phyloP scores from a whole-genome alignment of 1,284 basidiomycete species.

The Phylloboletellus chloephorus region DNA sequence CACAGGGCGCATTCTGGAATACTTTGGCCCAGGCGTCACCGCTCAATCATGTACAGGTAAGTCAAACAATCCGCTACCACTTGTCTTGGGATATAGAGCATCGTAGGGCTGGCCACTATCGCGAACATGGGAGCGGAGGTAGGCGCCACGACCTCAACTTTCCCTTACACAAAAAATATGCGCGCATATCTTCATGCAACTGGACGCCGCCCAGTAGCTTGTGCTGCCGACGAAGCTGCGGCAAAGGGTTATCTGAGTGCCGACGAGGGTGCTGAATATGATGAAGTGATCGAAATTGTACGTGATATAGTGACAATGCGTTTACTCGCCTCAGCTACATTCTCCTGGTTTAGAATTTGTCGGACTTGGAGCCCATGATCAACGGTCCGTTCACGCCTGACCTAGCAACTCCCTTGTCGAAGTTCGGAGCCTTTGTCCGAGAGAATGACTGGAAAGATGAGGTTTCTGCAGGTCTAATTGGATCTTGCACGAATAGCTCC shows the following conservation, averaged over 20 bases:
- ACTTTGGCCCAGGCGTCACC: constrained; percentile 92
- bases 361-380: constrained; percentile 88
- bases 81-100: background rate
- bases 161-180: constrained; percentile 94
- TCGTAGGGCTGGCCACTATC: constrained; percentile 80
- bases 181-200: constrained; percentile 87
- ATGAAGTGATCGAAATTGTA: constrained; percentile 92
- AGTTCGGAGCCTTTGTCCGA: constrained; percentile 78
- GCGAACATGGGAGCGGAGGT: constrained; percentile 99
- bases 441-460: constrained; percentile 90
- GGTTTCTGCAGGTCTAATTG: constrained; percentile 88
- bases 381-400: constrained; percentile 99
- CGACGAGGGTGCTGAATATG: constrained; percentile 92
- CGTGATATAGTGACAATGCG: constrained; percentile 27
- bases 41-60: constrained; percentile 89
- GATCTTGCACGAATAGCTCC: constrained; percentile 96
- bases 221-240: constrained; percentile 84
- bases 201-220: constrained; percentile 82
- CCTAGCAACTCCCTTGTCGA: constrained; percentile 90
- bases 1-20: constrained; percentile 94
- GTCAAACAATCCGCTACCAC: constrained; percentile 7
- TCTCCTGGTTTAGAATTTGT: constrained; percentile 61
- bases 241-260: constrained; percentile 72
- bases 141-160: constrained; percentile 96
- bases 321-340: background rate